Base-by-base conservation (phyloP, 2,329 filamentous ascomycete species). In the Cordyceps sp. region DNA sequence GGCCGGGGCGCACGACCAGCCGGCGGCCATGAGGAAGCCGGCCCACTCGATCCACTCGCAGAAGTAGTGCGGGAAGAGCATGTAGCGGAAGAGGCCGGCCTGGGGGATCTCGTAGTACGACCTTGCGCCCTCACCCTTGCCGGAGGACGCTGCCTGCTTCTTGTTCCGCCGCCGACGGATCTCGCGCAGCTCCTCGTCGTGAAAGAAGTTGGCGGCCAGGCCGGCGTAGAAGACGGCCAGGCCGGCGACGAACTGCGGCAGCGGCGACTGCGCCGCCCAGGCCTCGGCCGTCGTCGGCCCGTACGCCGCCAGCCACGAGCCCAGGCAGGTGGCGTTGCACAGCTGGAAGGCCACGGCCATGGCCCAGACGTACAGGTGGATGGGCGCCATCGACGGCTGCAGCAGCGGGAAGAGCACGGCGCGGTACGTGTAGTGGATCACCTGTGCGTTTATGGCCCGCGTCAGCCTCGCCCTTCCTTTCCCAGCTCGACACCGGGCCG, bases 21-120 rank as follows among this genome's bases (percentile, higher is more conserved):
- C 75, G 35, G 76, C 69, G 42, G 80, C 69, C 52, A 93, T 69
- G 62, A 78, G 85, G 53, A 85, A 98, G 0, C 90, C 90, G 4
- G 69, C 54, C 90, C 90, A 98, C 63, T 98, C 90, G 33, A 93
- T 52, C 90, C 90, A 98, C 59, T 98, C 90, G 49, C 78, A 80
- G n/a, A 93, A 64, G 53, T 94, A 98, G 53, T 98, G 90, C 42
- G 90, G 85, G 53, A 78, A 93, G 36, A 96, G 65, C 48, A 93
- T 70, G 45, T 75, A 78, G 41, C 68, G 64, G 57, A 96, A 98
- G 31, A 93, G 57, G 1, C 86, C 85, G 31, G 78, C 78, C 47
- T 82, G 63, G 0, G 90, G 90, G 32, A 98, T 70, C 58, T 81
- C 73, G 52, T 96, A 96, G 38, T 92, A 71, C 58, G 90, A 10